Evolutionary conservation across 768 basidiomycete genomes (phyloP), one percentile per base, ranked within the genome.

Genomic region (Xerocomus brunneocitrinus): DNA sequence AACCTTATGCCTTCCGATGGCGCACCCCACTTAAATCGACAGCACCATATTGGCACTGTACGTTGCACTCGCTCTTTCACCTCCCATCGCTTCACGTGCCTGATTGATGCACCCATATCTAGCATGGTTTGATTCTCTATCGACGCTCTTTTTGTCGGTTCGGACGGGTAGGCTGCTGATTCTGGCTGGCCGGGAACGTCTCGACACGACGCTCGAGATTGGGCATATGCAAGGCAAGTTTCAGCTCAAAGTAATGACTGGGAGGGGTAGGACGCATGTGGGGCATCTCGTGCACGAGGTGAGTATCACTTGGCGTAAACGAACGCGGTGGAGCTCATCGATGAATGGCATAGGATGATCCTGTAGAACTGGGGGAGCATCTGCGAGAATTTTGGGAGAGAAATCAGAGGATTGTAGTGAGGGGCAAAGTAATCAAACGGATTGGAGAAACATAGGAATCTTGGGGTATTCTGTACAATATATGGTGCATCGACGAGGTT

Each of bases 201-300:
- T 98, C 4, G 97, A 99, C 64, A 87, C 83, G 60, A 85, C 91
- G 59, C 78, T 99, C 43, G 97, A 95, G 87, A 93, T 98, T 47
- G 97, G 89, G 1, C 92, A 95, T 65, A 95, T 95, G 92, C 91
- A 87, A 67, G 91, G 87, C 63, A 98, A 97, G 68, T 99, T 98
- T 71, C 95, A 98, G 71, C 79, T 98, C 67, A 85, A 80, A 24
- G 92, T 99, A 35, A 79, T 95, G 55, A 46, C 10, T 3, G 59
- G 60, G 1, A 80, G 83, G 8, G 83, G 85, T 32, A 55, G 59
- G n/a, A 13, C 52, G 7, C 16, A 40, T 16, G 91, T 91, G 1
- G 95, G 97, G 0, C 97, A 99, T 65, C 89, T 97, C 75, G 66
- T 99, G 24, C 95, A 98, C 43, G 95, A 98, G 78, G 93, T 92